Conservation (phyloP, 2,329 filamentous ascomycete genomes). For the Cryphonectria carpinicola region DNA sequence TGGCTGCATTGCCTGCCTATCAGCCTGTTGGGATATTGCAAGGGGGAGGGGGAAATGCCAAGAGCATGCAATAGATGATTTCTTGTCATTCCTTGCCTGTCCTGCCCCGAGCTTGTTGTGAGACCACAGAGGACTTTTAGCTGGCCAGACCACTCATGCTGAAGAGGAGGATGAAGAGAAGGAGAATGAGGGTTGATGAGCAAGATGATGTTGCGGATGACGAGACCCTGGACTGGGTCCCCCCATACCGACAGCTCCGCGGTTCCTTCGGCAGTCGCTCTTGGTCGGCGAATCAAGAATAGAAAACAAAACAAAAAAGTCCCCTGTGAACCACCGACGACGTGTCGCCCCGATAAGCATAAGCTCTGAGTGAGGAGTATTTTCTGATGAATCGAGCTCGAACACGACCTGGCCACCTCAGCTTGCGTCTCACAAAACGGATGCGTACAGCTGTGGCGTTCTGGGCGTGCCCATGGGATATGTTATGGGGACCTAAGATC, state of each 20-base stretch:
- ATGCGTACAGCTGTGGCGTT: background rate
- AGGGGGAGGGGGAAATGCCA: background rate
- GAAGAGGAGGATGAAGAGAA: background rate
- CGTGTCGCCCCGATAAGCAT: background rate
- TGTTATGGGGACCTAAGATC: background rate
- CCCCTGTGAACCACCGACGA: background rate
- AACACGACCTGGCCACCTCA: conserved; percentile 1
- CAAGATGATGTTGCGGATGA: background rate
- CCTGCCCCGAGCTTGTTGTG: background rate
- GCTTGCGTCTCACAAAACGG: background rate
- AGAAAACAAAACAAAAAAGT: background rate
- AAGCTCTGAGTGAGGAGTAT: background rate
- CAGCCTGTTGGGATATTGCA: background rate
- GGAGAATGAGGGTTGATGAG: background rate
- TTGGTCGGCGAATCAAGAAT: background rate
- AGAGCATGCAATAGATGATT: background rate
- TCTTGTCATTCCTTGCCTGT: background rate
- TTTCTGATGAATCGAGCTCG: background rate
- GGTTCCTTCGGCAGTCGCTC: background rate
- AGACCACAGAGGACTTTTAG: background rate
- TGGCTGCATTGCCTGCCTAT: background rate
- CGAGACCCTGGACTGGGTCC: background rate
- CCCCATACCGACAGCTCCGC: background rate
- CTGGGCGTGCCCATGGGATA: background rate
- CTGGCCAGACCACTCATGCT: background rate